Conservation (phyloP, 345 rosid species). For the Angophora floribunda region DNA sequence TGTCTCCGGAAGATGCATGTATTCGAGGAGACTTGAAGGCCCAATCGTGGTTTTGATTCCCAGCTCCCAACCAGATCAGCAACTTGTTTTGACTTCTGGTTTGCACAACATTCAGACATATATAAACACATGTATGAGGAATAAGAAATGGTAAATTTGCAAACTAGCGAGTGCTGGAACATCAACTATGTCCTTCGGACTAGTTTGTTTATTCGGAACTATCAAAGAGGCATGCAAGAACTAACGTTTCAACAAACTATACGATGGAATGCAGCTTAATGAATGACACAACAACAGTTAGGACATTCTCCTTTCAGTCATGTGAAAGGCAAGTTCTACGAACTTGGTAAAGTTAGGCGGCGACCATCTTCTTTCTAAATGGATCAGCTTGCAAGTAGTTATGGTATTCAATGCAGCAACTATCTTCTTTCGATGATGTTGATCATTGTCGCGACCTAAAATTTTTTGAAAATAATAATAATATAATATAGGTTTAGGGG, state of each 20-base stretch:
- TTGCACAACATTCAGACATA: neutral
- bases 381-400: too few relatives aligned
- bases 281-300: neutral
- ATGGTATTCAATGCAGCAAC: too few relatives aligned
- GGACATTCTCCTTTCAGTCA: neutral
- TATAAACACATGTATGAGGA: neutral
- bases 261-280: neutral
- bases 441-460: too few relatives aligned
- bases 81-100: neutral
- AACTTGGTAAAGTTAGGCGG: neutral
- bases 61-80: neutral
- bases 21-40: neutral
- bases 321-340: neutral
- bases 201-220: neutral
- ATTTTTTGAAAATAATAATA: too few relatives aligned
- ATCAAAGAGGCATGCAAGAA: neutral
- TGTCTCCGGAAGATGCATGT: neutral
- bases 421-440: too few relatives aligned
- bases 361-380: too few relatives aligned
- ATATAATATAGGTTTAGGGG: too few relatives aligned
- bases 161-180: neutral
- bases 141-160: neutral
- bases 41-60: neutral
- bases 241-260: neutral
- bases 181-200: neutral